phyloP scores from a whole-genome alignment of 2,329 filamentous ascomycete genomes.

The Didymella keratinophila region DNA sequence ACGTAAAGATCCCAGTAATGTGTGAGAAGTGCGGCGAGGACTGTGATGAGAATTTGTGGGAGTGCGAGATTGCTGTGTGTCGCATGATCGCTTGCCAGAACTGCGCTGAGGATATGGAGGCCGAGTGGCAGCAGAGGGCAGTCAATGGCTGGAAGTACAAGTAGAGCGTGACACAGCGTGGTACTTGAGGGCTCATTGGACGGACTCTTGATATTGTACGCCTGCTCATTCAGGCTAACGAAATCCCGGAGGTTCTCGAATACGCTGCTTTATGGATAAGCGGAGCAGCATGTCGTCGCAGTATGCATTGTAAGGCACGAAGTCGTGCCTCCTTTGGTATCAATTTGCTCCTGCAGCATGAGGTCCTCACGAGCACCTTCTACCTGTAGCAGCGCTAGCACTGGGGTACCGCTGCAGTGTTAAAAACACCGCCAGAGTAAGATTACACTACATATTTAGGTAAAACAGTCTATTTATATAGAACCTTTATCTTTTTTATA shows the following conservation, averaged over 20 bases:
- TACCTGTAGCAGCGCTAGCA: neutral
- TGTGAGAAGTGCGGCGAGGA: constrained; percentile 33
- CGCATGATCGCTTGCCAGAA: constrained; percentile 26
- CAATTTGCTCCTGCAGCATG: neutral
- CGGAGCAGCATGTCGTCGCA: neutral
- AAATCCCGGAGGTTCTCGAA: too few relatives aligned
- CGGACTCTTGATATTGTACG: too few relatives aligned
- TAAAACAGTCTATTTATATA: too few relatives aligned
- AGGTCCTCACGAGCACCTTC: neutral
- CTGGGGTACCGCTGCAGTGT: too few relatives aligned
- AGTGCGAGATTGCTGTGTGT: constrained; percentile 34
- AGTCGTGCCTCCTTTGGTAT: too few relatives aligned
- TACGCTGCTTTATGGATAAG: too few relatives aligned
- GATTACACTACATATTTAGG: too few relatives aligned
- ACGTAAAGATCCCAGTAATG: constrained; percentile 27
- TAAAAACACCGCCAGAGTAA: too few relatives aligned
- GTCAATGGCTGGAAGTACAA: constrained; percentile 20
- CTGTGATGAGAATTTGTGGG: constrained; percentile 28
- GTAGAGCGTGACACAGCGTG: neutral
- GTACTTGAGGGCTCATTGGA: neutral
- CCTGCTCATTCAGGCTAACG: too few relatives aligned
- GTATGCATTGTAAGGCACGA: too few relatives aligned
- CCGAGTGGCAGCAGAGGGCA: constrained; percentile 26
- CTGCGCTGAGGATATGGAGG: constrained; percentile 31
- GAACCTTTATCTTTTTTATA: too few relatives aligned